phyloP scores from a whole-genome alignment of 2,329 filamentous ascomycete species.

The Stemphylium beticola region DNA sequence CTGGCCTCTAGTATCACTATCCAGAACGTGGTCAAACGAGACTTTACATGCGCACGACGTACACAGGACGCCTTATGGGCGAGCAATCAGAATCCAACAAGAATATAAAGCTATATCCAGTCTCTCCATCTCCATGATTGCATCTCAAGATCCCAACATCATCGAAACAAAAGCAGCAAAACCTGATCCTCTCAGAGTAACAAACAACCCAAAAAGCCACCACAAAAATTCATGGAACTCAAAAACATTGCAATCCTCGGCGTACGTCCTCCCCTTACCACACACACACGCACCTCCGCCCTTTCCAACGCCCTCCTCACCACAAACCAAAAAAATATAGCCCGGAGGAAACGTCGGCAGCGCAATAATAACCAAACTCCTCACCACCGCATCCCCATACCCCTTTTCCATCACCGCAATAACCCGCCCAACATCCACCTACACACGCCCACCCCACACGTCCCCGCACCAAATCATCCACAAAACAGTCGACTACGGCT shows the following conservation, averaged over 20 bases:
- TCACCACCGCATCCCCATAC: too few relatives aligned
- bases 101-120: neutral
- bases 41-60: neutral
- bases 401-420: conserved; percentile 40
- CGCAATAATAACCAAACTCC: conserved; percentile 38
- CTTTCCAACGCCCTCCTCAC: neutral
- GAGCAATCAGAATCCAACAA: neutral
- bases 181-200: too few relatives aligned
- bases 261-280: conserved; percentile 22
- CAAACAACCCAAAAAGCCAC: neutral
- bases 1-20: neutral
- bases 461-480: too few relatives aligned
- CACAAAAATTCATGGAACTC: conserved; percentile 34
- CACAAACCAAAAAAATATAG: conserved; percentile 15
- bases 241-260: conserved; percentile 46
- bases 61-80: neutral
- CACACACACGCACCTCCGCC: neutral
- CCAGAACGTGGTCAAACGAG: neutral
- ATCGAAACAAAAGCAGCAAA: neutral
- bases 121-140: neutral
- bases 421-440: conserved; percentile 33
- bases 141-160: too few relatives aligned
- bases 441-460: too few relatives aligned
- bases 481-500: too few relatives aligned
- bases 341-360: conserved; percentile 43